Evolutionary conservation across 805 yeast species (phyloP).

Genomic region (Schwanniomyces pseudopolymorphus): DNA sequence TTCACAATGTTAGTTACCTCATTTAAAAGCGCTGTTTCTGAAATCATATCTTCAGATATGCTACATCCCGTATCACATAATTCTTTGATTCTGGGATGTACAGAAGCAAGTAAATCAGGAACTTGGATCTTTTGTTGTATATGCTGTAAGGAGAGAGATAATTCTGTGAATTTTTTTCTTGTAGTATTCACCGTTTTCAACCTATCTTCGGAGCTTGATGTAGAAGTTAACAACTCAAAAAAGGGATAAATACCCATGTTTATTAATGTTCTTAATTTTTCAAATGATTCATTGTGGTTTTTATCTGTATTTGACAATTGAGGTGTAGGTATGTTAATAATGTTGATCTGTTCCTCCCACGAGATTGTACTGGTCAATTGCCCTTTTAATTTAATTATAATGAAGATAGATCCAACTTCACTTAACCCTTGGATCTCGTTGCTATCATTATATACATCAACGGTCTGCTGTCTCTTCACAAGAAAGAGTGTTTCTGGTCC

Average conservation of each 20-base stretch:
- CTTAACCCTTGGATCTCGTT: slow-evolving; percentile 3
- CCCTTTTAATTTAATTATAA: slow-evolving; percentile 46
- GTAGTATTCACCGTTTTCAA: slow-evolving; percentile 26
- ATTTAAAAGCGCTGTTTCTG: slow-evolving; percentile 62
- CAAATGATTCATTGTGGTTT: slow-evolving; percentile 33
- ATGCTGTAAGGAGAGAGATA: slow-evolving; percentile 65
- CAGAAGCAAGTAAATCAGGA: slow-evolving; percentile 57
- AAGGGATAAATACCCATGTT: slow-evolving; percentile 67
- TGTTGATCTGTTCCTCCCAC: slow-evolving; percentile 31
- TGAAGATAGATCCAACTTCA: slow-evolving; percentile 21
- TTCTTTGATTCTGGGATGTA: slow-evolving; percentile 49
- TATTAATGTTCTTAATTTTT: slow-evolving; percentile 57
- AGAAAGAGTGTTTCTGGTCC: slow-evolving; percentile 21
- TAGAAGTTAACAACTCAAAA: slow-evolving; percentile 50
- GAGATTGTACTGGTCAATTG: slow-evolving; percentile 16
- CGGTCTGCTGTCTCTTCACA: slow-evolving; percentile 3
- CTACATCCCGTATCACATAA: slow-evolving; percentile 14
- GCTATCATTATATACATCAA: slow-evolving; percentile 9
- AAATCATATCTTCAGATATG: slow-evolving; percentile 35
- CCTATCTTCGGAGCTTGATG: slow-evolving; percentile 1
- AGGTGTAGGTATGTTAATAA: slow-evolving; percentile 31
- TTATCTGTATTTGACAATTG: slow-evolving; percentile 7
- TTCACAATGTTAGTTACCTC: slow-evolving; percentile 68
- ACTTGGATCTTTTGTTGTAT: slow-evolving; percentile 65
- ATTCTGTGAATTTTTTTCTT: slow-evolving; percentile 64